Percentiles rank a stretch among this genome's conserved stretches.
These are phyloP conservation scores for Penicillium arizonense DNA, from an alignment of 495 filamentous ascomycete species.

Conservation along the genomic window DNA sequence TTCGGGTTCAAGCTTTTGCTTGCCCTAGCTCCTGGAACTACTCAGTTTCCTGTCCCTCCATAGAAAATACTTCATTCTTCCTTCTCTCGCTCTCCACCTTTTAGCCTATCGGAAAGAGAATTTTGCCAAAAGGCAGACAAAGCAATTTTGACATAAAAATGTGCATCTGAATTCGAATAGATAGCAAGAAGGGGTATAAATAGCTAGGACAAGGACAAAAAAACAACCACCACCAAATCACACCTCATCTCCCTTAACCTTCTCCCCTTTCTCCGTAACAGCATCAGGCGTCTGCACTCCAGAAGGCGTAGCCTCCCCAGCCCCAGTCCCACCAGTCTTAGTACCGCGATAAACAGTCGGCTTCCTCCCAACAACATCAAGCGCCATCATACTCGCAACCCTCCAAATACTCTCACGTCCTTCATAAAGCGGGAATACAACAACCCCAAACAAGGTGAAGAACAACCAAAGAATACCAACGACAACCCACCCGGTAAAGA, in stretches of 20 bases:
- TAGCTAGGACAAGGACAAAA: background rate
- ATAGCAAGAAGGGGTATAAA: constrained; percentile 17
- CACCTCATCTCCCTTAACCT: constrained; percentile 6
- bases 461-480: constrained; percentile 91
- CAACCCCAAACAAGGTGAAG: constrained; percentile 67
- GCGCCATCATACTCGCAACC: constrained; percentile 63
- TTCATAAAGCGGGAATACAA: constrained; percentile 81
- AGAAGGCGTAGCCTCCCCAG: constrained; percentile 23
- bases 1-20: too few relatives aligned
- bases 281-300: constrained; percentile 34
- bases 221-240: constrained; percentile 1
- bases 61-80: too few relatives aligned
- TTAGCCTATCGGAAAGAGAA: too few relatives aligned
- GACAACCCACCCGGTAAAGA: constrained; percentile 90
- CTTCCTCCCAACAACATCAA: constrained; percentile 67
- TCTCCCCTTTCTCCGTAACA: constrained; percentile 25
- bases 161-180: background rate
- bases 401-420: constrained; percentile 65
- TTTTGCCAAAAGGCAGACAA: background rate
- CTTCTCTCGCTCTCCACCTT: too few relatives aligned
- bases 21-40: background rate
- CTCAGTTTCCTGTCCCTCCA: too few relatives aligned
- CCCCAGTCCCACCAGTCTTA: constrained; percentile 10
- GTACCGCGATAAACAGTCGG: constrained; percentile 26
- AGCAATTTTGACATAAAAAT: background rate